Evolutionary conservation across 164 flowering plant genomes (phyloP), one percentile per base, ranked within the genome.

Genomic region (Taxillus chinensis): DNA sequence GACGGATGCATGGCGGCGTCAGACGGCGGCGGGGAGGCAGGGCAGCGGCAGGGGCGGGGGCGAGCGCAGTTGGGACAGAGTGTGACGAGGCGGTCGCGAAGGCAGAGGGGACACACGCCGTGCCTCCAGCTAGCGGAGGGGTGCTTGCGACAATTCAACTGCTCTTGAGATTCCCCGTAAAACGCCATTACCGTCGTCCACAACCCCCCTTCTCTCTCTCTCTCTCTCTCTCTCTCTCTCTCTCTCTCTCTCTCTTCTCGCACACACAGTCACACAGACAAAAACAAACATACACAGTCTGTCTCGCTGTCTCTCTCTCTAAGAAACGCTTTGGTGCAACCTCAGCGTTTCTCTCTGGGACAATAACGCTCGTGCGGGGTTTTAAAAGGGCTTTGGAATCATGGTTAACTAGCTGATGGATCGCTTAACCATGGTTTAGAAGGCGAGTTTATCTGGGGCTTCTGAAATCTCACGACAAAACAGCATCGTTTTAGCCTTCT

Each of bases 21-120:
- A 27, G 27, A 27, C 27, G 27, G 27, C 27, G 27, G 27, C 1
- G 27, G 27, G 27, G 46, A 77, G 3, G 27, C 27, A 27, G 27
- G 27, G 27, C 27, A 27, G 27, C 27, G 27, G 27, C 27, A 27
- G 27, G 27, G 27, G 27, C 27, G 27, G 27, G 27, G 27, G 27
- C 27, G 27, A 27, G 27, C 27, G 27, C 27, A 27, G 27, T 84
- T 73, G 6, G 89, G 84, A 55, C 91, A 85, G 61, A 87, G 86
- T 39, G 62, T 62, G 64, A 55, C 43, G 54, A 85, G 87, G 0
- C 85, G 77, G 45, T 82, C 84, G 9, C 75, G 73, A 63, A 85
- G 86, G 66, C 95, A 85, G 45, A 62, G 11, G 5, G 85, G 79
- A 64, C 91, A 84, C 7, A 84, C 66, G 12, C 95, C 95, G 65